These are phyloP conservation scores for Raddia distichophylla DNA, from an alignment of 176 grass and related monocot species.

Conservation along the genomic window DNA sequence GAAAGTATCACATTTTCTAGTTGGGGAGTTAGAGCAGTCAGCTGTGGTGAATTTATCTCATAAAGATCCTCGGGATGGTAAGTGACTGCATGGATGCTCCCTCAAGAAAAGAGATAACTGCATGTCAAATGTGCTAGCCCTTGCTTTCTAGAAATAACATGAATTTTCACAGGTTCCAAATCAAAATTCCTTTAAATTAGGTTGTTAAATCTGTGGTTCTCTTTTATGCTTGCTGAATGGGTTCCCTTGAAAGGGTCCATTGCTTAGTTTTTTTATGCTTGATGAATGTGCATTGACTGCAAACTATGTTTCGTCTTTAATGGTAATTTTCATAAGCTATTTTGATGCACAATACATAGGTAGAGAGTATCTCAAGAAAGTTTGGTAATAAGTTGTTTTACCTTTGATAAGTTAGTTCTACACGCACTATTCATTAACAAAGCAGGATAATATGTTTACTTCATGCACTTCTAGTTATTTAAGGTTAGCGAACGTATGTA, in stretches of 20 bases:
- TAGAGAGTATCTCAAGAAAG: neutral
- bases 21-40: constrained; percentile 39
- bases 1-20: constrained; percentile 49
- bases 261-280: too few relatives aligned
- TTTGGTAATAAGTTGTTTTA: neutral
- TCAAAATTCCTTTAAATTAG: neutral
- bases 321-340: constrained; percentile 9
- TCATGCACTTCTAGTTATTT: neutral
- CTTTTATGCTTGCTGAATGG: neutral
- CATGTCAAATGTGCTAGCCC: constrained; percentile 13
- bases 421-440: neutral
- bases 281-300: neutral
- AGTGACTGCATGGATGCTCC: constrained; percentile 32
- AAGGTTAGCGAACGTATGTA: constrained; percentile 29
- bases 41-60: constrained; percentile 42
- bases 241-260: neutral
- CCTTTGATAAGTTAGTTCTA: neutral
- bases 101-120: neutral
- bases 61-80: constrained; percentile 51
- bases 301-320: constrained; percentile 1
- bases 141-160: neutral
- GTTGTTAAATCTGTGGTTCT: constrained; percentile 9
- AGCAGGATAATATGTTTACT: constrained; percentile 5
- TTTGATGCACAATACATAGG: neutral
- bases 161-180: neutral